Evolutionary conservation across 2,329 filamentous ascomycete species (phyloP), one percentile per base, ranked within the genome.

Genomic region (Calonectria honghensis): DNA sequence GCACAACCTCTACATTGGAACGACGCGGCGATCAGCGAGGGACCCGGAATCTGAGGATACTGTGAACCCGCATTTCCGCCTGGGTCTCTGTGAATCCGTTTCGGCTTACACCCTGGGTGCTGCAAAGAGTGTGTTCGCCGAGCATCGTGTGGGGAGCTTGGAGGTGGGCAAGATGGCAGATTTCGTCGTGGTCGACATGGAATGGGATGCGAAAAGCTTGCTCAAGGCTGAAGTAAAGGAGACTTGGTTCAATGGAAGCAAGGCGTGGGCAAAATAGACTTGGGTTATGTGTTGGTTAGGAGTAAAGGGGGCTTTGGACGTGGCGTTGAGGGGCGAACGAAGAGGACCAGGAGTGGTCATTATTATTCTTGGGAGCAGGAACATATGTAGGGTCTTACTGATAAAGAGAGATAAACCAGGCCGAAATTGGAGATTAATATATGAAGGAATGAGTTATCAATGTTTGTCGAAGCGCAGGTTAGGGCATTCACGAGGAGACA

Each of bases 41-140:
- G 85, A 90, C 73, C 86, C 86, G 0, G 82, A 81, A 1, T 74
- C 77, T n/a, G 79, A 84, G 39, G 82, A 82, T 35, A 84, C 84
- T 3, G 86, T 90, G 3, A 91, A 91, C 75, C 84, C 84, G 29
- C 82, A 90, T 37, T 91, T 89, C 78, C 85, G 84, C 31, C 81
- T 91, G 20, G 86, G 85, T 2, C 73, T 91, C 63, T 87, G 85
- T 65, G 86, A 89, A 77, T 87, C 89, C 0, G 82, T 91, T 3
- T 85, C 84, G 6, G 90, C 89, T 29, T 89, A 86, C 1, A 89
- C 89, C 0, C 80, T 81, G 29, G 90, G 90, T 0, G 86, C 87
- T 6, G 90, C 90, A 3, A 88, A 88, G 76, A 89, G 87, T n/a
- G 88, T 86, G 31, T 91, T 90, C 76, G 87, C 86, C 4, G 90